Conservation (phyloP, 179 eudicot species). For the Corrigiola litoralis region DNA sequence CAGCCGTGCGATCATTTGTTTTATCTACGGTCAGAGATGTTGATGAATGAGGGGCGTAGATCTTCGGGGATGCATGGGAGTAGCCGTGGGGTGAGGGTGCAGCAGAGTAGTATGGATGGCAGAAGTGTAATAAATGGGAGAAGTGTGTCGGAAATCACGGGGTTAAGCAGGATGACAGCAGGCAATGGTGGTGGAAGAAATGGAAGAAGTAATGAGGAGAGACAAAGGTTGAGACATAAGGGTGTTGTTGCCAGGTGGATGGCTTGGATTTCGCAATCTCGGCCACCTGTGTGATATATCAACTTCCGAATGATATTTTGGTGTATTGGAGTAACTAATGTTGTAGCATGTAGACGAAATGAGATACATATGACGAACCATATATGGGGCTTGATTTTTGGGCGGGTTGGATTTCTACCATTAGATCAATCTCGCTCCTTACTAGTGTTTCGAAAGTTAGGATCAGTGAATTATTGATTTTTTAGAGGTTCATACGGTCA, state of each 20-base stretch:
- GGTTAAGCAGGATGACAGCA: conserved; percentile 52
- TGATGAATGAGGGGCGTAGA: conserved; percentile 50
- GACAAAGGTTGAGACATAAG: conserved; percentile 16
- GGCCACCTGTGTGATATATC: conserved; percentile 25
- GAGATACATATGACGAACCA: too few relatives aligned
- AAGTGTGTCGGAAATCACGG: conserved; percentile 90
- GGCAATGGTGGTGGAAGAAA: conserved; percentile 1
- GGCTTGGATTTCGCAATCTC: conserved; percentile 39
- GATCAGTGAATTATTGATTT: too few relatives aligned
- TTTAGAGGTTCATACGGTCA: too few relatives aligned
- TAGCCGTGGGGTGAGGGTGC: conserved; percentile 2
- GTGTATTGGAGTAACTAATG: too few relatives aligned
- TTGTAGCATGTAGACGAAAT: too few relatives aligned
- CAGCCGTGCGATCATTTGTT: conserved; percentile 51
- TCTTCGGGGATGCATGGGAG: conserved; percentile 15
- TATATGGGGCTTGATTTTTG: too few relatives aligned
- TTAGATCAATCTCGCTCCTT: too few relatives aligned
- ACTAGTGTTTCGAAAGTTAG: too few relatives aligned
- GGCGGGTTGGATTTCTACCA: too few relatives aligned
- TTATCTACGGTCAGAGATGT: conserved; percentile 58
- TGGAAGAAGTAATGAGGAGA: conserved; percentile 5
- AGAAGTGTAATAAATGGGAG: conserved; percentile 53
- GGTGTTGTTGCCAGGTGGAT: conserved; percentile 32
- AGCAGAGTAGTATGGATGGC: conserved; percentile 28
- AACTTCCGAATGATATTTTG: too few relatives aligned